These are phyloP conservation scores for Hanseniaspora uvarum DNA, from an alignment of 1,139 yeast genomes.

Conservation along the genomic window DNA sequence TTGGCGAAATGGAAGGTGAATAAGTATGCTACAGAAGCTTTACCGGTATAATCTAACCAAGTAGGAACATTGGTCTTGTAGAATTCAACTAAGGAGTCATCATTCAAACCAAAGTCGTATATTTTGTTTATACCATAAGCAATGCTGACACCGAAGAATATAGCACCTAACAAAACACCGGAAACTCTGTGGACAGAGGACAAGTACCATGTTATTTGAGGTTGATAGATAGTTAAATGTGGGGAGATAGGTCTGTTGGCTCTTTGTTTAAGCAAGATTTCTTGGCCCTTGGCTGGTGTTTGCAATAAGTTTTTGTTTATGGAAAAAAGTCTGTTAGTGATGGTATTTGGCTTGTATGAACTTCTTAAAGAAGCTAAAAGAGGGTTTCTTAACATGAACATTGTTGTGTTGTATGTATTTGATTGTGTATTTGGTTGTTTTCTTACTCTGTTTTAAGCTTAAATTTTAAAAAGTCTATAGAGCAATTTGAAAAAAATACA, in stretches of 20 bases:
- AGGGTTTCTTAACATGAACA: constrained; percentile 14
- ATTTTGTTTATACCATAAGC: constrained; percentile 63
- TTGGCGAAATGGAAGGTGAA: constrained; percentile 77
- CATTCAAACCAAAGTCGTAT: constrained; percentile 53
- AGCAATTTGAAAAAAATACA: too few species aligned
- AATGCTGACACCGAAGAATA: constrained; percentile 66
- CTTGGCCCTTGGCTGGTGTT: constrained; percentile 16
- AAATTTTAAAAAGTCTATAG: too few species aligned
- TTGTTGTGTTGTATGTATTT: background rate
- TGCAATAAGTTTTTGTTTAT: constrained; percentile 11
- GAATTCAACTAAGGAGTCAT: constrained; percentile 46
- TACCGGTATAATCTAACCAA: constrained; percentile 49
- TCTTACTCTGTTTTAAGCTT: too few species aligned
- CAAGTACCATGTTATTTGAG: constrained; percentile 74
- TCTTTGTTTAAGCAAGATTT: constrained; percentile 70
- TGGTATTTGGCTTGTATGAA: background rate
- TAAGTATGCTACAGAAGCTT: constrained; percentile 67
- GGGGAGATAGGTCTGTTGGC: constrained; percentile 85
- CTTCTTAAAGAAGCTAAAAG: constrained; percentile 9
- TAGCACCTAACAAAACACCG: constrained; percentile 72
- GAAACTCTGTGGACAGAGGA: constrained; percentile 80
- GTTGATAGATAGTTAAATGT: constrained; percentile 77
- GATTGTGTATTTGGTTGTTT: background rate
- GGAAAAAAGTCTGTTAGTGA: constrained; percentile 1
- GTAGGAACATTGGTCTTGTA: constrained; percentile 50